Base-by-base conservation (phyloP, 441 rosid genomes). In the Manihot esculenta region DNA sequence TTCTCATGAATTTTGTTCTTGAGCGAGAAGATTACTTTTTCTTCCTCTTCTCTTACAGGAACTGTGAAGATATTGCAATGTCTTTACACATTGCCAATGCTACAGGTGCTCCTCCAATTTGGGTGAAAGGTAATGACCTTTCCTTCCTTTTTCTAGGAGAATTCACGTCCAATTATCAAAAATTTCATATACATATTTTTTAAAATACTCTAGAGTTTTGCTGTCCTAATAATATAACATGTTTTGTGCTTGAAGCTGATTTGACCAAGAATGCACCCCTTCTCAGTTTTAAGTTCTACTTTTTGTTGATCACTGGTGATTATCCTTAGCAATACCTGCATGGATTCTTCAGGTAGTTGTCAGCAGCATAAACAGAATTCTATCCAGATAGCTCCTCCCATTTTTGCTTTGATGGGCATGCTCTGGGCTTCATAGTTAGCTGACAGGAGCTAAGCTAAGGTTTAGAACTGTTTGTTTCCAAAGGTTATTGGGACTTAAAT, bases 21-120 rank as follows among this genome's bases (percentile, higher is more conserved):
- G 54, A 26, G 44, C 45, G 33, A 14, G 21, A 63, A 38, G 64
- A 42, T 63, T 7, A 24, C 11, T 33, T 45, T 7, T 47, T 64
- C 35, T 18, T 56, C 24, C 7, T 58, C 41, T 45, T 70, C 44
- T 30, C 13, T 5, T 30, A 24, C 84, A 91, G 94, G 89, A 87
- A 87, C 73, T 89, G 94, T 71, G 93, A 89, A 85, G 94, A 91
- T 78, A 91, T 89, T 42, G 94, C 90, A 47, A 91, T 91, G 97
- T 85, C 94, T 35, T 87, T 91, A 78, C 93, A 87, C 8, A 76
- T 91, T 12, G 94, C 94, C 64, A 91, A 87, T 80, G 86, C 80
- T 26, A 83, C 91, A 3, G 84, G 76, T 72, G 81, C 88, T 78
- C 94, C 94, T 57, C 87, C 94, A 30, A 81, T 89, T 66, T 91